Evolutionary conservation across 2,329 filamentous ascomycete genomes (phyloP).

Genomic region (Cladophialophora immunda): DNA sequence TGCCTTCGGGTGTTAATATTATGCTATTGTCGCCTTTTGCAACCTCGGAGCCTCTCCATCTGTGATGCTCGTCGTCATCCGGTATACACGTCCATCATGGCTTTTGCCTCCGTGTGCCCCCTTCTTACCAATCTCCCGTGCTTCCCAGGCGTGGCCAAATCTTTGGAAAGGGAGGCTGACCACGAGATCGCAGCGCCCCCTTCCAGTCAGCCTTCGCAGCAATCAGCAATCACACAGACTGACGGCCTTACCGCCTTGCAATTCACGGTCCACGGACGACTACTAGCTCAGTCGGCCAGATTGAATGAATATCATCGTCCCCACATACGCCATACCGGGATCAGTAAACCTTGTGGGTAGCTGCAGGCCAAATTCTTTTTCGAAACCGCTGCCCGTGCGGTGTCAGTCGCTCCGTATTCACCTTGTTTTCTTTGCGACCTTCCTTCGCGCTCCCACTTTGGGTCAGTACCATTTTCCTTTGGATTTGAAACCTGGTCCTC

Average conservation of each 20-base stretch:
- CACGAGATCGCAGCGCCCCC: neutral
- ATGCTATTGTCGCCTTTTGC: constrained; percentile 7
- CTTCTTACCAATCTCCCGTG: neutral
- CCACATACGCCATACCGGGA: constrained; percentile 37
- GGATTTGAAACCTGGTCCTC: neutral
- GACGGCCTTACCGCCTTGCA: constrained; percentile 23
- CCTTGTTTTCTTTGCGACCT: neutral
- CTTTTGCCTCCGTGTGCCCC: neutral
- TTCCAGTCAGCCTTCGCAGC: neutral
- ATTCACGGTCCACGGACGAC: neutral
- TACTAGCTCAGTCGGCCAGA: neutral
- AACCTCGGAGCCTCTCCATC: constrained; percentile 7
- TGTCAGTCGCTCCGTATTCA: constrained; percentile 12
- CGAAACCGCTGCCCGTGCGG: constrained; percentile 3
- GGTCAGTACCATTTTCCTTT: constrained; percentile 6
- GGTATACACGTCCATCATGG: constrained; percentile 4
- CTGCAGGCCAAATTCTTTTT: constrained; percentile 18
- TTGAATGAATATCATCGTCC: constrained; percentile 21
- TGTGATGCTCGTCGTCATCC: constrained; percentile 7
- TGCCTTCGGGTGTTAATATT: constrained; percentile 15
- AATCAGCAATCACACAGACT: constrained; percentile 14
- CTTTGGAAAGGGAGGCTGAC: constrained; percentile 3
- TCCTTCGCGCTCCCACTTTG: constrained; percentile 2
- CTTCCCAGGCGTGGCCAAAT: too few species aligned
- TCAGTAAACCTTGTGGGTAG: constrained; percentile 22